Evolutionary conservation across 202 grass and related monocot genomes (phyloP), one percentile per base, ranked within the genome.

Genomic region (Schoenoplectus tabernaemontani): DNA sequence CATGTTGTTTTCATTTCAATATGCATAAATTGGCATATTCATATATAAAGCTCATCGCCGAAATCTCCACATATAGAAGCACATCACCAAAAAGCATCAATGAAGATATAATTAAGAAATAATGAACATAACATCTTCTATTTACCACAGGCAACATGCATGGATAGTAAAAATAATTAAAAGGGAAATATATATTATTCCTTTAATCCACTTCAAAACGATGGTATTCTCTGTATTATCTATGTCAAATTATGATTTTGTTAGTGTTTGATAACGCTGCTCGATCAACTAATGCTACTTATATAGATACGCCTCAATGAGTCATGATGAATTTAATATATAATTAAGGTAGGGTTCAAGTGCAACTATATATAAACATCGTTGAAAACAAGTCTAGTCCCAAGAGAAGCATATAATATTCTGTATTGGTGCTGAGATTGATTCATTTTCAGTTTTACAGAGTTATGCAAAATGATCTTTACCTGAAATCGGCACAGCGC

Each of bases 401-500:
- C 9, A 60, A 60, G 3, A 60, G 36, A 67, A 42, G 37, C 64
- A 71, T 17, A 47, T 32, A 71, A 15, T 56, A 56, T 26, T 47
- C 47, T 47, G 42, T 47, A 28, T 13, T 16, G 23, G 44, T 4
- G 23, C 12, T 70, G 13, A 30, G 43, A 72, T 48, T 50, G 65
- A 9, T 73, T 4, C 48, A 15, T 53, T 16, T 53, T 53, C 47
- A 64, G 28, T 38, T 64, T 69, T 43, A 42, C 8, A 51, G 68
- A 73, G 5, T 32, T 30, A 51, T 73, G 12, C 44, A 53, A 17
- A 33, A 53, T 8, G 26, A 51, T 47, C 77, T 76, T 60, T 89
- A 96, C 93, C 93, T 16, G 93, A 91, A 30, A 97, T 83, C 2
- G 83, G 90, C 59, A 93, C 48, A 4, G 91, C 85, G 11, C 78